Percentiles rank a stretch among this genome's conserved stretches.
Conservation (phyloP, 163 green algal species). For the Scenedesmus sp. region DNA sequence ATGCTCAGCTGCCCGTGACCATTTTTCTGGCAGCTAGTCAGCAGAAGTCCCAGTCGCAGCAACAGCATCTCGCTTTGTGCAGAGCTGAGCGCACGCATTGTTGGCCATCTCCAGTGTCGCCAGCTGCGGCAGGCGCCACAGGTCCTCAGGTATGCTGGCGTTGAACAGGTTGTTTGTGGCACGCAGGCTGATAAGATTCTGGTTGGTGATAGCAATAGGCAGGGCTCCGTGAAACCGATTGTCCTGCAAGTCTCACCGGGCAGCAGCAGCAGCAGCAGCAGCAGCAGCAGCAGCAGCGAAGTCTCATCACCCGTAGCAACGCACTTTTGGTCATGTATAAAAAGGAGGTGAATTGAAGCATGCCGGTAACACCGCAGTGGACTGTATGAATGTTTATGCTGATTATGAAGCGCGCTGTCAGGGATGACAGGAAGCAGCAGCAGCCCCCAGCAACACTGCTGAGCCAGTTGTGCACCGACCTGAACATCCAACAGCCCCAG, state of each 20-base stretch:
- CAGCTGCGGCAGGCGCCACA: slow-evolving; percentile 45
- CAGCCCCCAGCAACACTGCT: neutral
- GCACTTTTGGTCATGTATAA: neutral
- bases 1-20: no score
- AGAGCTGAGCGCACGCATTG: slow-evolving; percentile 44
- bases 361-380: no score
- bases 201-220: slow-evolving; percentile 48
- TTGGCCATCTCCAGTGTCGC: slow-evolving; percentile 50
- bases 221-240: slow-evolving; percentile 57
- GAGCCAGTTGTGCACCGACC: neutral
- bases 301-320: neutral
- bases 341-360: no score
- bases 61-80: neutral
- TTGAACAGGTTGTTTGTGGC: slow-evolving; percentile 62
- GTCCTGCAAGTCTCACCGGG: slow-evolving; percentile 40
- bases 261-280: neutral
- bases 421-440: neutral
- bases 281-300: no score
- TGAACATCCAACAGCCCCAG: slow-evolving; percentile 15
- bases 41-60: neutral
- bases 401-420: no score
- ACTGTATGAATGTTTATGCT: no score
- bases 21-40: neutral
- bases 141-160: slow-evolving; percentile 9
- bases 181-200: slow-evolving; percentile 56